A percentile compares a stretch with the other conserved stretches of the same genome.
Conservation (phyloP, 2,329 filamentous ascomycete genomes). For the Scedosporium aurantiacum region DNA sequence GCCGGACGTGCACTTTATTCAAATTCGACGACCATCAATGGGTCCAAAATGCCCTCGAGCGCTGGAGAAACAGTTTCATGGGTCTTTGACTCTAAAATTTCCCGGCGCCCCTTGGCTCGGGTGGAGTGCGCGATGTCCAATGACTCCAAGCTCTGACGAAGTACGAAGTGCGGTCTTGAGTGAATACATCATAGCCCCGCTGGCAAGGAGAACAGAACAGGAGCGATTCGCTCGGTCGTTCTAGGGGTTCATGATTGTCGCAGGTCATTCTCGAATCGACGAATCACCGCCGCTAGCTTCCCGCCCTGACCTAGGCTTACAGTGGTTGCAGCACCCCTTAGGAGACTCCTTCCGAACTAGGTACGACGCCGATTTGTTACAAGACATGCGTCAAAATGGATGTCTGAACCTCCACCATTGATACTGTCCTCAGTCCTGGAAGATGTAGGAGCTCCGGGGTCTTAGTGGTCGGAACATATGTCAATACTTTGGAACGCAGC, state of each 20-base stretch:
- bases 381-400: slow-evolving; percentile 1
- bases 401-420: not conserved
- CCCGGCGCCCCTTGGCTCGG: not conserved
- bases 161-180: too few species aligned
- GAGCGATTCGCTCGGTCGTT: not conserved
- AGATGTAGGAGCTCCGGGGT: not conserved
- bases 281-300: slow-evolving; percentile 1
- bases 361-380: not conserved
- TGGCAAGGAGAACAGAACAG: not conserved
- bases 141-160: too few species aligned
- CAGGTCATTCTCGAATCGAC: not conserved
- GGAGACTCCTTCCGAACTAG: not conserved
- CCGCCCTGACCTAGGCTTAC: not conserved
- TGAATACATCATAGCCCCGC: not conserved
- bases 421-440: too few species aligned
- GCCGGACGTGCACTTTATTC: too few species aligned
- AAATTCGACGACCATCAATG: not conserved
- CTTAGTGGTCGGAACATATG: not conserved
- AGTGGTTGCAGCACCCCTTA: not conserved
- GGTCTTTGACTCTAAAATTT: not conserved
- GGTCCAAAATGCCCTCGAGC: not conserved
- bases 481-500: not conserved
- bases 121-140: not conserved
- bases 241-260: slow-evolving; percentile 1
- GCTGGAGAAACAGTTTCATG: not conserved